Evolutionary conservation across 1,139 yeast species (phyloP), one percentile per base, ranked within the genome.

Genomic region (Kodamaea suecica): DNA sequence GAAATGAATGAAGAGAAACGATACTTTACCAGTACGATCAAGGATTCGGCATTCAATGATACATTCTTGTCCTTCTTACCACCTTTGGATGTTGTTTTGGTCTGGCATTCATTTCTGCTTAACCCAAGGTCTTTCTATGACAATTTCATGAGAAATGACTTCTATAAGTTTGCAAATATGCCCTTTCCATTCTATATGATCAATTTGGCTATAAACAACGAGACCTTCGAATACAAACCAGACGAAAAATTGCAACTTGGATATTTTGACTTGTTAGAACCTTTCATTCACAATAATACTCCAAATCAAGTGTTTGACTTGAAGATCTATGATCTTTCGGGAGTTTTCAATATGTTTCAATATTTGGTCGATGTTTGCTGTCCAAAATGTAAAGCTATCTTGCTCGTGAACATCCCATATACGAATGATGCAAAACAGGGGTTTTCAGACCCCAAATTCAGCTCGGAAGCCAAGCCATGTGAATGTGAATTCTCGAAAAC

Each of bases 21-120:
- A 26, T 13, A 6, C 13, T 19, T 19, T 25, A 12, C 15, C 15
- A 9, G 15, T 16, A 20, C 32, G 7, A 14, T 12, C 5, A 34
- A 25, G 5, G 31, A 32, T 13, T 33, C 28, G 9, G 30, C 26
- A 15, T 19, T 25, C 12, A 33, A 12, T 8, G 29, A 17, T 8
- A 29, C 24, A 16, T 34, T 20, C 31, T 24, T 17, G 34, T 29
- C 13, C 13, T 28, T 38, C 15, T 34, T 59, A 21, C 66, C 67
- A 1, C 65, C 66, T 5, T 39, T 61, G 24, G 69, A 63, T 38
- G 54, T 64, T 8, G 32, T 63, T 7, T 51, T 64, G 59, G 61
- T 64, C 1, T 65, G 70, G 70, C 69, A 65, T 43, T 38, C 61
- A 5, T 53, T 53, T 30, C 35, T 54, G 41, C 40, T 57, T 24